Evolutionary conservation across 1,284 basidiomycete genomes (phyloP).

Genomic region (Cystobasidiaceae sp.): DNA sequence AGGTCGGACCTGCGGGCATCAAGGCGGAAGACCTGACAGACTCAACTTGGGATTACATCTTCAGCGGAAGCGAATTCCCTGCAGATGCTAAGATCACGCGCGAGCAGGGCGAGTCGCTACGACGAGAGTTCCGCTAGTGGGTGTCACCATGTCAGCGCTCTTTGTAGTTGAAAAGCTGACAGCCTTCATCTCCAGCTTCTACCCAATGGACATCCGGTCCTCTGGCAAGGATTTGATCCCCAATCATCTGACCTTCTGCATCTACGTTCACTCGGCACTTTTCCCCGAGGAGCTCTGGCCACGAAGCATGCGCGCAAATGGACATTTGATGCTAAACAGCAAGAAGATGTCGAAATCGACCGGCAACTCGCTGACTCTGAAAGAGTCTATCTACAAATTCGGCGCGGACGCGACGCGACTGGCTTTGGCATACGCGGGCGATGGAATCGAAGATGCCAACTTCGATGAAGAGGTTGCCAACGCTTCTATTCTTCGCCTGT

Average conservation of each 20-base stretch:
- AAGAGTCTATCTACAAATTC: conserved; percentile 75
- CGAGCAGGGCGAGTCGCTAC: conserved; percentile 76
- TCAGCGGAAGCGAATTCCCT: conserved; percentile 72
- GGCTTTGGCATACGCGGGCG: conserved; percentile 91
- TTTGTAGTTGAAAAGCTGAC: neutral
- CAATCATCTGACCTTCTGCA: conserved; percentile 90
- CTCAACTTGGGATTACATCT: conserved; percentile 94
- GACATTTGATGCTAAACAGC: conserved; percentile 95
- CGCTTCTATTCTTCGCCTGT: conserved; percentile 89
- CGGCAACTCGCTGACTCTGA: conserved; percentile 76
- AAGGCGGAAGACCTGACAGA: conserved; percentile 90
- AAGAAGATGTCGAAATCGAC: conserved; percentile 99
- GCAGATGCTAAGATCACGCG: conserved; percentile 57
- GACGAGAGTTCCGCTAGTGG: conserved; percentile 69
- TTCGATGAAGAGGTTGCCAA: conserved; percentile 99
- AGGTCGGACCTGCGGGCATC: conserved; percentile 78
- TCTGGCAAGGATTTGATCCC: conserved; percentile 98
- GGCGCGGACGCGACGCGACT: conserved; percentile 89
- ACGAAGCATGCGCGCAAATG: conserved; percentile 84
- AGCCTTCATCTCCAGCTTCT: conserved; percentile 65
- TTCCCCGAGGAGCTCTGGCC: conserved; percentile 96
- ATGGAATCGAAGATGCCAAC: conserved; percentile 95
- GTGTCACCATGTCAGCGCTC: neutral
- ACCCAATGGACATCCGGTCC: conserved; percentile 95
- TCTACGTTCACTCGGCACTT: conserved; percentile 90